Percentiles rank a stretch among this genome's conserved stretches.
Evolutionary conservation across 164 flowering plant species (phyloP).

Genomic region (Piper betle): DNA sequence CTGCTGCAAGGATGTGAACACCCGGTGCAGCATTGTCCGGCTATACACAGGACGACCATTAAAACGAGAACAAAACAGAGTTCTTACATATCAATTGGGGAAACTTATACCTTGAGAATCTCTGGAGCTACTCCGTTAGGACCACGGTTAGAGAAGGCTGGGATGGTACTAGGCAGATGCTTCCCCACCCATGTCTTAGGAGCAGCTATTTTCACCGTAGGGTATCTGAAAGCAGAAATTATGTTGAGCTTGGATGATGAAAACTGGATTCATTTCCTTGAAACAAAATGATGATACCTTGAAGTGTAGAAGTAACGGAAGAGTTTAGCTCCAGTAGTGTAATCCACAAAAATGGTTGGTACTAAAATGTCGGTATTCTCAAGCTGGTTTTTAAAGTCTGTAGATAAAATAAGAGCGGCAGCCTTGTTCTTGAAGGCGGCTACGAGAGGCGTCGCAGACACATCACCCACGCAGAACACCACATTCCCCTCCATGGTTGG

Average conservation of each 20-base stretch:
- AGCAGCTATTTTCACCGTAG: slow-evolving; percentile 3
- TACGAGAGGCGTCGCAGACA: not conserved
- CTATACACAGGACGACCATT: no score
- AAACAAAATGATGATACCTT: not conserved
- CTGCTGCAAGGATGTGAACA: slow-evolving; percentile 14
- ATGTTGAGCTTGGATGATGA: no score
- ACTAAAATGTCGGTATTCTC: not conserved
- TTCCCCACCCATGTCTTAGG: not conserved
- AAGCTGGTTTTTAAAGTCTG: not conserved
- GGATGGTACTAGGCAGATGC: slow-evolving; percentile 9
- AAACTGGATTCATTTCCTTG: no score
- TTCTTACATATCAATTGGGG: no score
- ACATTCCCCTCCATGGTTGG: not conserved
- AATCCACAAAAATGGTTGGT: not conserved
- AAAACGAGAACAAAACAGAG: no score
- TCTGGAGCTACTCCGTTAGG: slow-evolving; percentile 29
- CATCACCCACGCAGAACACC: not conserved
- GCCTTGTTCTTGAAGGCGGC: not conserved
- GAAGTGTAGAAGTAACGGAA: not conserved
- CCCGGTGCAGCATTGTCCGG: slow-evolving; percentile 16
- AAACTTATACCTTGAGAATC: slow-evolving; percentile 23
- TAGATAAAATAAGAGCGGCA: not conserved
- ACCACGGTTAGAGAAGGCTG: slow-evolving; percentile 37
- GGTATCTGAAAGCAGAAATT: not conserved
- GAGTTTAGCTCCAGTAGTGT: not conserved